Base-by-base conservation (phyloP, 2,329 filamentous ascomycete species). In the Exophiala bonariae region DNA sequence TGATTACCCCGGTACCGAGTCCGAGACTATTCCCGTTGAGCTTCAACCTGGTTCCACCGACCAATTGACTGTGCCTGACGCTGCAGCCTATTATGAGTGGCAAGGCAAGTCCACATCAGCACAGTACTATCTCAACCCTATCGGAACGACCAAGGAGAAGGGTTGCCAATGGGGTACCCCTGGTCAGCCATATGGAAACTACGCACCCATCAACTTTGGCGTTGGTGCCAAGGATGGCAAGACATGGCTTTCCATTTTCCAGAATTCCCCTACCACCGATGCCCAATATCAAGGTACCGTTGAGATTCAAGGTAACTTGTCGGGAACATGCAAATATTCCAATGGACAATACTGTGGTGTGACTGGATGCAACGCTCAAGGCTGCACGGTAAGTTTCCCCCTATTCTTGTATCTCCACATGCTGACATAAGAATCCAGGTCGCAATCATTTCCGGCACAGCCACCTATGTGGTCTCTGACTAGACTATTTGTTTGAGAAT, bases 91-190 rank as follows among this genome's bases (percentile, higher is more conserved):
- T 76, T 97, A 90, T 76, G 71, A 76, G 52, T 95, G 89, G 88
- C 59, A 88, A 62, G 80, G 80, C 60, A 79, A 79, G 67, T 61
- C 73, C 41, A 97, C 93, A 42, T 91, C 89, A 38, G 91, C 91
- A 35, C 93, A 97, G 73, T 97, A 96, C 80, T 99, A 99, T 67
- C 80, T 97, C 71, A 97, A 97, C 80, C 87, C 87, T 61, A 78
- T 81, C 59, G 90, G 89, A 51, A 75, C 86, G 43, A 61, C 70
- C 14, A 72, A 82, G 49, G 66, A 82, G 56, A 71, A 91, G 10
- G 87, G 81, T 41, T 99, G 93, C 73, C 70, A 79, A 49, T 97
- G 93, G 93, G 75, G 80, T 41, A 76, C 76, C 16, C 74, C 82
- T 49, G 83, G 67, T 45, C 63, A 73, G 49, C 70, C 76, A 54